Conservation (phyloP, 257 asterid genomes). For the Dorcoceras hygrometricum region DNA sequence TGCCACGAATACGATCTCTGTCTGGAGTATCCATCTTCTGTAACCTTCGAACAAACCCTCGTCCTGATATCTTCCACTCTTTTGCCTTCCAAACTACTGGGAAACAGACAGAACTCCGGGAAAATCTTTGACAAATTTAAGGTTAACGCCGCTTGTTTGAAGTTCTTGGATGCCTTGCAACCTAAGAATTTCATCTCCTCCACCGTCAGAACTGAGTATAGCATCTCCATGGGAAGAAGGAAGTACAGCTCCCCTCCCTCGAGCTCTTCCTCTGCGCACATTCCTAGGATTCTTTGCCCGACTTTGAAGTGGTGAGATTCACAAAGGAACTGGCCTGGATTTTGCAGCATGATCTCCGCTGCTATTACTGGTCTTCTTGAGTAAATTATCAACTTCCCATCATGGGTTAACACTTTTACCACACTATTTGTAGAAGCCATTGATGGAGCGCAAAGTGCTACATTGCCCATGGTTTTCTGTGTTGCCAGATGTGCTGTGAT, state of each 20-base stretch:
- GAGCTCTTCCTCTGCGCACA: constrained; percentile 59
- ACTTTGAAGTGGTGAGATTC: constrained; percentile 41
- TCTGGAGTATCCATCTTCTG: constrained; percentile 37
- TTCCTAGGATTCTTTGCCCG: constrained; percentile 53
- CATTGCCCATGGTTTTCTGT: constrained; percentile 49
- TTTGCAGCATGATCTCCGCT: constrained; percentile 60
- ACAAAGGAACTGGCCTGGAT: constrained; percentile 59
- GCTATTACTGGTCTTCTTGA: constrained; percentile 37
- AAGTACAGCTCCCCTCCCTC: constrained; percentile 43
- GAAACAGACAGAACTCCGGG: constrained; percentile 54
- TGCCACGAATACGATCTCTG: constrained; percentile 75
- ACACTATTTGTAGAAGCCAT: constrained; percentile 31
- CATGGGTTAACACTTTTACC: constrained; percentile 40
- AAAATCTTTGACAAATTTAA: constrained; percentile 45
- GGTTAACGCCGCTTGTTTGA: constrained; percentile 32
- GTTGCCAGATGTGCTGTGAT: background rate
- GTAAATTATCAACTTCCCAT: constrained; percentile 49
- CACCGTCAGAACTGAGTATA: constrained; percentile 58
- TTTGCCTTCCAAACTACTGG: constrained; percentile 23
- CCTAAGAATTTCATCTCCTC: constrained; percentile 46
- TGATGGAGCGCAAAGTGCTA: constrained; percentile 62
- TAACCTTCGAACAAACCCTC: constrained; percentile 2
- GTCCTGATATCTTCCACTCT: constrained; percentile 19
- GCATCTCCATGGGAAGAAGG: constrained; percentile 69
- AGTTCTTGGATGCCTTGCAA: constrained; percentile 35